phyloP scores from a whole-genome alignment of 23 red algal genomes.

The Porphyridium purpureum region DNA sequence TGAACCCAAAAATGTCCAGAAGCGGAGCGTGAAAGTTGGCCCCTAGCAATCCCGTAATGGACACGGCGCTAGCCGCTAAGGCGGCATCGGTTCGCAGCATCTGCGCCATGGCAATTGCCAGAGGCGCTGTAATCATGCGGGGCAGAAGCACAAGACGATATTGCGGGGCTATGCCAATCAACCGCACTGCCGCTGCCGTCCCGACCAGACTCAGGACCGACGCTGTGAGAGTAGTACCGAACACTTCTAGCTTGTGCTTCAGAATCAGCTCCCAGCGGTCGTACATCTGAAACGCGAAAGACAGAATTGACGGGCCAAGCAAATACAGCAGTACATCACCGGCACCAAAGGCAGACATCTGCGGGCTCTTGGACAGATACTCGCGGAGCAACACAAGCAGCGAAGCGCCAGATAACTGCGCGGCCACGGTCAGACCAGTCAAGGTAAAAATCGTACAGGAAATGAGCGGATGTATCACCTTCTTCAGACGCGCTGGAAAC shows the following conservation, averaged over 20 bases:
- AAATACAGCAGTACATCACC: slow-evolving; percentile 56
- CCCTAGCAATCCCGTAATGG: slow-evolving; percentile 80
- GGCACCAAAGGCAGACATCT: slow-evolving; percentile 8
- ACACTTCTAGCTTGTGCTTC: slow-evolving; percentile 27
- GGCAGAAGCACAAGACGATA: slow-evolving; percentile 43
- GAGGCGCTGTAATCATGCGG: slow-evolving; percentile 81
- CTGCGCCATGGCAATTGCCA: slow-evolving; percentile 76
- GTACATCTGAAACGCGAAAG: slow-evolving; percentile 98
- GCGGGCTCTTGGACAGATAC: slow-evolving; percentile 4
- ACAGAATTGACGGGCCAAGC: slow-evolving; percentile 78
- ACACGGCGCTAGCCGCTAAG: slow-evolving; percentile 58
- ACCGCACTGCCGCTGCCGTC: slow-evolving; percentile 53
- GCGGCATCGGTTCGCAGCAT: slow-evolving; percentile 41
- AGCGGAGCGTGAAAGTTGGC: slow-evolving; percentile 44
- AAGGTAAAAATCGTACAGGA: slow-evolving; percentile 57
- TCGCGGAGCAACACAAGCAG: background rate
- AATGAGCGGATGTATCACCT: slow-evolving; percentile 63
- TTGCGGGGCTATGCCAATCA: slow-evolving; percentile 17
- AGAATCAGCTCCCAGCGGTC: slow-evolving; percentile 19
- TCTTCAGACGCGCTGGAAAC: slow-evolving; percentile 26
- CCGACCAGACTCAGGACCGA: slow-evolving; percentile 52
- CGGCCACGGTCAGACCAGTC: slow-evolving; percentile 26
- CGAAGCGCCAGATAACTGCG: slow-evolving; percentile 1
- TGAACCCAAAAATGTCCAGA: slow-evolving; percentile 11
- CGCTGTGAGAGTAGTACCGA: slow-evolving; percentile 30